Evolutionary conservation across 495 filamentous ascomycete genomes (phyloP), one percentile per base, ranked within the genome.

Genomic region (Mytilinidion resinicola): DNA sequence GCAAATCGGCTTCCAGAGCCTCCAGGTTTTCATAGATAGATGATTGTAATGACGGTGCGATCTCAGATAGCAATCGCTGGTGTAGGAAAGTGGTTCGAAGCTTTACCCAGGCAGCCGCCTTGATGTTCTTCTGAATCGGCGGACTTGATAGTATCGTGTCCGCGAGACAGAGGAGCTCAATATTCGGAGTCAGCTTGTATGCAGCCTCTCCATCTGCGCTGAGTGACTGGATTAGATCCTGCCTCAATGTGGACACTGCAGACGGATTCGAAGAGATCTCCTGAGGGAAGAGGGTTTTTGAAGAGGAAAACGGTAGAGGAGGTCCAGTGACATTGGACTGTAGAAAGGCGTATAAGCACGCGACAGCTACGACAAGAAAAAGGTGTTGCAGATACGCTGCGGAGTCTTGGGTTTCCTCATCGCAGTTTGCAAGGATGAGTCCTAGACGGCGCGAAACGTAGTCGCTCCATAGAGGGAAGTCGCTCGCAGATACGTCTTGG

Each of bases 281-380:
- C 19, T 65, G 59, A 7, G 84, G 82, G 17, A 92, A 71, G n/a
- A 90, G 74, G 0, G 72, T 49, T 7, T 78, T 69, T 2, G 77
- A 72, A 7, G 82, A 73, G 42, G 67, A 69, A 67, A 83, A 87
- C 0, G 74, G 67, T n/a, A 89, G 73, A 0, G 85, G 83, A 20
- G 91, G 95, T 0, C 93, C 93, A 12, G 93, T 96, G 51, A 96
- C 87, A 70, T 90, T 97, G 0, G 85, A 84, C 63, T 97, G 93
- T 19, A 96, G 70, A 70, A 97, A 97, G n/a, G 83, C 81, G 65
- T 88, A 80, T 19, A 96, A 76, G 0, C 90, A 85, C 1, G 86
- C 85, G 14, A 86, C 73, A 17, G 82, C 90, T 44, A 93, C 72
- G 20, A 79, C 70, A 46, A 86, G 70, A 34, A 84, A 66, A 15